Evolutionary conservation across 2,329 filamentous ascomycete species (phyloP).

Genomic region (Lithohypha guttulata): DNA sequence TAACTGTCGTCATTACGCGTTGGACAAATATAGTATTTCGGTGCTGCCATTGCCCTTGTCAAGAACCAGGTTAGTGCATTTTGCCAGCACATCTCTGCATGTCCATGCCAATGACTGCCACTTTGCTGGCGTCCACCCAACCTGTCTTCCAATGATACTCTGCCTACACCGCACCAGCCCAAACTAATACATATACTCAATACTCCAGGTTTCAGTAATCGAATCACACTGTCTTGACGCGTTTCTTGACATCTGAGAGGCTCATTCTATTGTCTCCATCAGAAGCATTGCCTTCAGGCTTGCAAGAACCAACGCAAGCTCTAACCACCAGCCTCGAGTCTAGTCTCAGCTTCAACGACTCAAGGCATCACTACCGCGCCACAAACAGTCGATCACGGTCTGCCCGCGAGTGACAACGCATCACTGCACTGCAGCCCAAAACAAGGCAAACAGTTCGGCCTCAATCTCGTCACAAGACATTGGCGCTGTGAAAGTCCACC

Average conservation of each 20-base stretch:
- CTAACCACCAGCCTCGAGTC: slow-evolving; percentile 4
- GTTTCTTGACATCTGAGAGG: slow-evolving; percentile 1
- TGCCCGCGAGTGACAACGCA: slow-evolving; percentile 31
- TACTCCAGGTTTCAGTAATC: slow-evolving; percentile 18
- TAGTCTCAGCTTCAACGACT: slow-evolving; percentile 10
- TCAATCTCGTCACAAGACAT: slow-evolving; percentile 10
- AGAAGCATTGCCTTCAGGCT: slow-evolving; percentile 15
- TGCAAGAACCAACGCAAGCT: slow-evolving; percentile 12
- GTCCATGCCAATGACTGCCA: slow-evolving; percentile 19
- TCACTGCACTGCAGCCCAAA: slow-evolving; percentile 39
- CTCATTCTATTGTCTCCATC: slow-evolving; percentile 8
- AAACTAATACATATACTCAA: slow-evolving; percentile 19
- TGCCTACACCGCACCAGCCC: slow-evolving; percentile 11
- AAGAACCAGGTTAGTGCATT: slow-evolving; percentile 20
- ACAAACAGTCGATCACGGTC: slow-evolving; percentile 7
- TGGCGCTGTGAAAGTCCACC: neutral
- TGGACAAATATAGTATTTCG: slow-evolving; percentile 20
- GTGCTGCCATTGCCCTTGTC: slow-evolving; percentile 10
- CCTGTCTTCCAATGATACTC: slow-evolving; percentile 18
- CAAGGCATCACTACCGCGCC: slow-evolving; percentile 2
- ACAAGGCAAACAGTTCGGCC: slow-evolving; percentile 18
- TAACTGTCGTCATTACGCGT: slow-evolving; percentile 5
- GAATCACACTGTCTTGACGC: slow-evolving; percentile 14
- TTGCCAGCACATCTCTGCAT: slow-evolving; percentile 21
- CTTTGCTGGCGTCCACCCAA: slow-evolving; percentile 13